Conservation (phyloP, 106 monocot species). For the Gastrodia elata region DNA sequence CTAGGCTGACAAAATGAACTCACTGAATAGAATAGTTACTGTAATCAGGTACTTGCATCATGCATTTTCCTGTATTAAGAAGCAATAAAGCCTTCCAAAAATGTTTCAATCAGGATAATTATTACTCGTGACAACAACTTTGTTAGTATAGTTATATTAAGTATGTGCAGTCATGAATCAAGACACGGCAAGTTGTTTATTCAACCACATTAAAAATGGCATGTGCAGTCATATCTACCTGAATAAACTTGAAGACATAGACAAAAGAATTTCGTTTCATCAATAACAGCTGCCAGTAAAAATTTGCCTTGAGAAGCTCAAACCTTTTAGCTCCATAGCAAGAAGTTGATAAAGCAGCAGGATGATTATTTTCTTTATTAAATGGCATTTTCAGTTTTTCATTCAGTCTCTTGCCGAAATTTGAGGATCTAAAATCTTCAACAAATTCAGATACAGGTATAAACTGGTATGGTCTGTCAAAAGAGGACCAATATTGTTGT, state of each 20-base stretch:
- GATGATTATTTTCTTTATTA: conserved; percentile 49
- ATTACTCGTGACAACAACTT: too few relatives aligned
- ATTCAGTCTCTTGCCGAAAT: conserved; percentile 59
- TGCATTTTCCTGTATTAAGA: not conserved
- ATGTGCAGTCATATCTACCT: conserved; percentile 36
- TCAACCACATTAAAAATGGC: not conserved
- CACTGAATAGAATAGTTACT: not conserved
- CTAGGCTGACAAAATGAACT: not conserved
- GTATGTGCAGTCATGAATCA: not conserved
- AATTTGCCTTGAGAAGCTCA: conserved; percentile 90
- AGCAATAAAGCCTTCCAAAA: not conserved
- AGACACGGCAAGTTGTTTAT: not conserved
- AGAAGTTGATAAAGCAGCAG: conserved; percentile 76
- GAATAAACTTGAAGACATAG: conserved; percentile 94
- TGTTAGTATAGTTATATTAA: too few relatives aligned
- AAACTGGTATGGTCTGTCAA: conserved; percentile 73
- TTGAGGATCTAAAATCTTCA: conserved; percentile 62
- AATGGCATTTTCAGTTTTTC: conserved; percentile 63
- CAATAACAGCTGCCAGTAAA: conserved; percentile 80
- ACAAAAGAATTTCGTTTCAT: conserved; percentile 96
- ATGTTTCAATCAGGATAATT: not conserved
- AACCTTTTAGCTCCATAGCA: conserved; percentile 69
- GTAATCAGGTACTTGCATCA: not conserved
- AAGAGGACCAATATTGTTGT: conserved; percentile 79
- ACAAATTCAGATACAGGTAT: conserved; percentile 66